Evolutionary conservation across 2,329 filamentous ascomycete species (phyloP), one percentile per base, ranked within the genome.

Genomic region (Hymenoscyphus fructigenus): DNA sequence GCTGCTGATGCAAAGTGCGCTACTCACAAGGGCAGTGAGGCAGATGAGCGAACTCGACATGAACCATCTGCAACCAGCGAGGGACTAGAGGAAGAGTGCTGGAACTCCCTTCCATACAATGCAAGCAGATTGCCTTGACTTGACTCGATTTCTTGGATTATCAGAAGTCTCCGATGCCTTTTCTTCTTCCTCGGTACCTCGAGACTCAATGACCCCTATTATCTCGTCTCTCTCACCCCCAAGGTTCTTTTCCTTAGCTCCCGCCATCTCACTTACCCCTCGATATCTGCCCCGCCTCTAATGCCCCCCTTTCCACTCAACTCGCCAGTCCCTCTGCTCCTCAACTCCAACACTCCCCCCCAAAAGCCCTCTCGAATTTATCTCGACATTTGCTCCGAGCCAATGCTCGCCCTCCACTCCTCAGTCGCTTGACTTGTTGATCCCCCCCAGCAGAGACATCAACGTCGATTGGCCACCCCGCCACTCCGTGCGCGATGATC

Each of bases 401-500:
- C 44, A 50, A 50, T 50, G 6, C 44, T 26, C 1, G 44, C 44
- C 44, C 44, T 50, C 44, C 44, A 23, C 20, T 23, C 0, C n/a
- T 20, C 14, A 3, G 44, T 34, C 32, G 55, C 55, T 57, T 10
- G n/a, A 61, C 23, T 47, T 17, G 44, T 20, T 36, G 59, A 61
- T 61, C 38, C 59, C 20, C 59, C 47, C n/a, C 36, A 32, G n/a
- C 28, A 20, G n/a, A 47, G 20, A 50, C 17, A 10, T 20, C 55
- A n/a, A 29, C 55, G 26, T 34, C 26, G 12, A 34, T 29, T 34
- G 26, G 55, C 55, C 23, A 32, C 53, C 29, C 53, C 26, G n/a
- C 36, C 59, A 61, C 47, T 26, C 44, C 44, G 47, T 20, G 41
- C 26, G 36, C 41, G 26, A 60, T 60, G 62, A 64, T 64, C 62